Evolutionary conservation across 139 green algal species (phyloP), one percentile per base, ranked within the genome.

Genomic region (Chlorella vulgaris): DNA sequence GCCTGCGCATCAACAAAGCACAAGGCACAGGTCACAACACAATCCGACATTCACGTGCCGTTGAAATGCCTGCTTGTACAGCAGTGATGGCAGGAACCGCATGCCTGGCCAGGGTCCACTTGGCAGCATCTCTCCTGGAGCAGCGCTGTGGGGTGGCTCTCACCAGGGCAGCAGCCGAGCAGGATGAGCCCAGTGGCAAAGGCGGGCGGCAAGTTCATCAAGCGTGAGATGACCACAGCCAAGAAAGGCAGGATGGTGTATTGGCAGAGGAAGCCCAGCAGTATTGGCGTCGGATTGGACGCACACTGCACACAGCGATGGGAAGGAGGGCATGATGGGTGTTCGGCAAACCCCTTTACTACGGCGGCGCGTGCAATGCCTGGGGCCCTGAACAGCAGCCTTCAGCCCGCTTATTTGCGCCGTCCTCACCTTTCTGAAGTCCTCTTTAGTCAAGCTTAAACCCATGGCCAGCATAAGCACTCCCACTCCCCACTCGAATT

Each of bases 91-190:
- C 47, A 15, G 15, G 47, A 15, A 10, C 10, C 13, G 13, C 47
- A 55, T 24, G 13, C 13, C 47, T 15, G 60, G 60, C 60, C 33
- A 31, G 28, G 35, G 21, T n/a, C 21, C 60, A 67, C 24, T 31
- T 36, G 47, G 47, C 13, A 58, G 15, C 13, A 58, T 58, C 13
- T 10, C 10, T 58, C 13, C 47, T 24, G 47, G 47, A 39, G 21
- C 61, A 68, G 61, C n/a, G n/a, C n/a, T n/a, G n/a, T n/a, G 4
- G n/a, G 10, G 4, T 10, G 13, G 4, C 2, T 39, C 31, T 89
- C 91, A 21, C 92, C 93, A 19, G 93, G 93, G 81, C 93, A 96
- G 88, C 92, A 94, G 63, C 91, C 91, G 33, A 96, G 87, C 40
- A 96, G 86, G 70, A 96, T 94, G 51, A 96, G 83, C 31, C 93